Base-by-base conservation (phyloP, 306 rosid species). In the Ochetophila trinervis region DNA sequence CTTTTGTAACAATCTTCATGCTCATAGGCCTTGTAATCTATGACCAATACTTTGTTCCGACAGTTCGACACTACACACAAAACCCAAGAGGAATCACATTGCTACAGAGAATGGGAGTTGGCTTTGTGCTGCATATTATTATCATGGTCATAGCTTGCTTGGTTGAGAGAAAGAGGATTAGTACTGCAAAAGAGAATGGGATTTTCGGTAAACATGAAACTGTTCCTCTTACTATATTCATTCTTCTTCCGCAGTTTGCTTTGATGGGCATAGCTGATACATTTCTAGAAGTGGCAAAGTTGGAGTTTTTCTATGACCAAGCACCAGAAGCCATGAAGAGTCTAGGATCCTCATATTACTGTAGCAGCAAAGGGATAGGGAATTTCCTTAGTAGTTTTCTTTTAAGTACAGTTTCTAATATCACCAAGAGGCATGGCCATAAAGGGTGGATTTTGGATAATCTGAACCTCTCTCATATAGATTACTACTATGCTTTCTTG, bases 221-320 rank as follows among this genome's bases (percentile, higher is more conserved):
- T 54, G 60, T 79, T 36, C 90, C 96, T 14, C 88, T 88, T 4
- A 47, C 81, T 0, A 74, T 88, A 22, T 86, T 88, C 74, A 67
- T 88, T 50, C 82, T 88, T 10, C 74, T 86, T 17, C 96, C 92
- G 20, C 96, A 88, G 37, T 84, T 78, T 72, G 88, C 85, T 15
- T 47, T 89, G 63, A 48, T 66, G 5, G 92, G 90, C 8, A 44
- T 86, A 35, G 82, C 85, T 30, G 90, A 86, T 67, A 70, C 81
- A 65, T 82, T 84, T 0, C 72, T 69, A 13, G 92, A 88, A 66
- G 67, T 76, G 9, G 88, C 90, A 9, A 86, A 79, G 81, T 17
- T 84, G 4, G 92, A 88, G 77, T 66, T 88, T 19, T 88, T 88
- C 78, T 88, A 88, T 17, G 90, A 86, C 68, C 92, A 88, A 67